phyloP scores from a whole-genome alignment of 2,329 filamentous ascomycete genomes.

The Aspergillus pseudoviridinutans region DNA sequence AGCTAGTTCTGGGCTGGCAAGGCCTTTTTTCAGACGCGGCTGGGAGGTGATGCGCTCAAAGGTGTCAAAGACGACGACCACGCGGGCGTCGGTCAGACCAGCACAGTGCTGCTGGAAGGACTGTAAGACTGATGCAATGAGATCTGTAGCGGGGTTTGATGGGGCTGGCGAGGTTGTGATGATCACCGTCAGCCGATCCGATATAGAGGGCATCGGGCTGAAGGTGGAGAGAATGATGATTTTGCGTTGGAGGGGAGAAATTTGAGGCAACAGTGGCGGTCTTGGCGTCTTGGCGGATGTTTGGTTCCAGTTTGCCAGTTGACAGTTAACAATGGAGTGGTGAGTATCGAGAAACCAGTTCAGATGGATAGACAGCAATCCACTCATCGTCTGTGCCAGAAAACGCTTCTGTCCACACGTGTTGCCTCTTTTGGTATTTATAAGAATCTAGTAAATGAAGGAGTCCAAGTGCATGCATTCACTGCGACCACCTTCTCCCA shows the following conservation, averaged over 20 bases:
- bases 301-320: too few relatives aligned
- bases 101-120: conserved; percentile 5
- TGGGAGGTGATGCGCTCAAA: conserved; percentile 1
- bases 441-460: too few relatives aligned
- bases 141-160: conserved; percentile 3
- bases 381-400: too few relatives aligned
- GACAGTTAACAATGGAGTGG: too few relatives aligned
- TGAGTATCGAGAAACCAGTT: too few relatives aligned
- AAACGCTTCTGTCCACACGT: too few relatives aligned
- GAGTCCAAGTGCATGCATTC: too few relatives aligned
- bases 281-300: background rate
- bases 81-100: background rate
- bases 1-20: conserved; percentile 1
- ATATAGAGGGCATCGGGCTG: background rate
- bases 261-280: background rate
- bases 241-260: background rate
- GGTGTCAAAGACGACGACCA: conserved; percentile 10
- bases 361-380: too few relatives aligned
- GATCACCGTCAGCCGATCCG: conserved; percentile 5
- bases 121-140: conserved; percentile 3
- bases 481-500: too few relatives aligned
- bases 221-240: background rate
- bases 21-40: conserved; percentile 4
- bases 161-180: conserved; percentile 8
- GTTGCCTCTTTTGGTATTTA: too few relatives aligned